Evolutionary conservation across 2,329 filamentous ascomycete genomes (phyloP).

Genomic region (Ceratocystis destructans): DNA sequence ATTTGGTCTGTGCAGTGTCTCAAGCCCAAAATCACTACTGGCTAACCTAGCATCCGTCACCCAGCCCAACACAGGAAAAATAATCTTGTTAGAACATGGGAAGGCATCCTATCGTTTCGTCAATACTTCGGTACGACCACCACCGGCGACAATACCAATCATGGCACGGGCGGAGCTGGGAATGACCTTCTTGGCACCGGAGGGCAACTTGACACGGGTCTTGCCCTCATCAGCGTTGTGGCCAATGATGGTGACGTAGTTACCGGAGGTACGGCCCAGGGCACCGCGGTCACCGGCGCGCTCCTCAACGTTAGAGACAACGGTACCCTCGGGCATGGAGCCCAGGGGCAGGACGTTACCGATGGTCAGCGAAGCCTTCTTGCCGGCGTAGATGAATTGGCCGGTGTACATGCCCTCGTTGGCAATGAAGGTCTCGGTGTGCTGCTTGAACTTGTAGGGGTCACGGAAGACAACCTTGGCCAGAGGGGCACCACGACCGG

Average conservation of each 20-base stretch:
- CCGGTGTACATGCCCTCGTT: slow-evolving; percentile 99
- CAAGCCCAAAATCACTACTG: slow-evolving; percentile 41
- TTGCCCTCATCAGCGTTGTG: slow-evolving; percentile 99
- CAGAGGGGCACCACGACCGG: slow-evolving; percentile 93
- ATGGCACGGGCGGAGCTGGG: slow-evolving; percentile 86
- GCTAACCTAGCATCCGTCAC: slow-evolving; percentile 39
- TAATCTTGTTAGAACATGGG: slow-evolving; percentile 50
- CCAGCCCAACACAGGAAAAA: slow-evolving; percentile 42
- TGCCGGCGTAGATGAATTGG: slow-evolving; percentile 99
- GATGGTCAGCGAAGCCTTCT: slow-evolving; percentile 93
- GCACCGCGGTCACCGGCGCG: slow-evolving; percentile 94
- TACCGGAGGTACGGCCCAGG: slow-evolving; percentile 92
- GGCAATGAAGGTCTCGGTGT: slow-evolving; percentile 98
- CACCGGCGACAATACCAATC: slow-evolving; percentile 98
- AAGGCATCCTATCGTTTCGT: slow-evolving; percentile 41
- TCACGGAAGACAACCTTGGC: slow-evolving; percentile 95
- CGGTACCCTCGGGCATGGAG: slow-evolving; percentile 96
- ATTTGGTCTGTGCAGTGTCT: slow-evolving; percentile 52
- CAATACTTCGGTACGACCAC: slow-evolving; percentile 82
- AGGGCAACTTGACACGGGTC: slow-evolving; percentile 98
- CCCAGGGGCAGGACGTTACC: slow-evolving; percentile 93
- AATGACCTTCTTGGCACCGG: slow-evolving; percentile 97
- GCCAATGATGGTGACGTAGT: slow-evolving; percentile 97
- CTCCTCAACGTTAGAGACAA: slow-evolving; percentile 98
- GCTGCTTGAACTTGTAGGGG: slow-evolving; percentile 95